Evolutionary conservation across 306 rosid genomes (phyloP), one percentile per base, ranked within the genome.

Genomic region (Boehmeria nivea): DNA sequence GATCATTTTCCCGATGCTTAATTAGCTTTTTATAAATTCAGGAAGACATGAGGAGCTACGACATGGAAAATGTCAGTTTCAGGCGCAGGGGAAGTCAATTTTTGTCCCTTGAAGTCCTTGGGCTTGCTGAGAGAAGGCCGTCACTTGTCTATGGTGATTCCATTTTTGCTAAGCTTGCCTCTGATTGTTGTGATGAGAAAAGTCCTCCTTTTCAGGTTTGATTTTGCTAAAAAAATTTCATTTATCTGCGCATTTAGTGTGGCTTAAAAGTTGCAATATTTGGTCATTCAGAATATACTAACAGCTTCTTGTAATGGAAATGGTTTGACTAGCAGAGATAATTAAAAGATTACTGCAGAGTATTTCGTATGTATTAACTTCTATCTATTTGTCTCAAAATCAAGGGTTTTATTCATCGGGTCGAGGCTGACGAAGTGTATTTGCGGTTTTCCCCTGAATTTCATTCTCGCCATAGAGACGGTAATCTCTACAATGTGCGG

Each of bases 101-200:
- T 72, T 77, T 91, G 76, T 64, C 87, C 43, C 69, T 91, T 67
- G 93, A 40, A 74, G 99, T 91, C 51, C 96, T 87, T 5, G 96
- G 99, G 66, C 96, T 87, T 42, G 99, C 99, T 17, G 96, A 91
- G 79, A 72, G 81, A 77, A 81, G 99, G 59, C 99, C 95, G 11
- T 91, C 96, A 34, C 93, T 91, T 52, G 96, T 91, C 68, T 87
- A 69, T 22, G 96, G 96, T 60, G 99, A 91, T 71, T 47, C 0
- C 67, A 82, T 91, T 27, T 69, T 72, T 51, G 95, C 83, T 63
- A 87, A 67, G 78, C 78, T 70, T 51, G 67, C 71, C 50, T 65
- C 80, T 54, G 72, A 54, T 17, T 57, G 44, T 33, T 63, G 28
- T 60, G 47, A 68, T 43, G 75, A 26, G 34, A 10, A 25, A 25